phyloP scores from a whole-genome alignment of 768 basidiomycete species.

The Cubamyces sp. region DNA sequence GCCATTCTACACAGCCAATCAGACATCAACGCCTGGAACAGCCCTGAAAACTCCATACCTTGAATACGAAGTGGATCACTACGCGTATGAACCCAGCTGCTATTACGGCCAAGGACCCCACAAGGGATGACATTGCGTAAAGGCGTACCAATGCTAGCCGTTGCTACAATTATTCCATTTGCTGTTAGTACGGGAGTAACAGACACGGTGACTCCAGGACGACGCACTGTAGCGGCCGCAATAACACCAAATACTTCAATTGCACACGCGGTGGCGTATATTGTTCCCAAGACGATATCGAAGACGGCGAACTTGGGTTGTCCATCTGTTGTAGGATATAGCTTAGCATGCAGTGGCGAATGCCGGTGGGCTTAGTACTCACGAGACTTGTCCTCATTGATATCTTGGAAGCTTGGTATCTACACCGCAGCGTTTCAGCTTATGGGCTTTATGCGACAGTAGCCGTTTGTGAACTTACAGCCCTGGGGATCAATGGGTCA shows the following conservation, averaged over 20 bases:
- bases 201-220: no score
- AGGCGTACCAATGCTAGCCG: constrained; percentile 53
- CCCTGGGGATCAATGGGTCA: constrained; percentile 37
- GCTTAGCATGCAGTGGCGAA: neutral
- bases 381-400: constrained; percentile 52
- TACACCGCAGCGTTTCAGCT: constrained; percentile 29
- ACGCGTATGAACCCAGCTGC: constrained; percentile 58
- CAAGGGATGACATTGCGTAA: constrained; percentile 55
- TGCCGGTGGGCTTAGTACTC: constrained; percentile 31
- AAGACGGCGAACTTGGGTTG: constrained; percentile 53
- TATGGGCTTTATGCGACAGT: neutral
- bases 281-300: constrained; percentile 60
- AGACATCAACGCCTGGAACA: neutral
- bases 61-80: constrained; percentile 68
- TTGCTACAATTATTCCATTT: constrained; percentile 47
- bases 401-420: constrained; percentile 67
- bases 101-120: constrained; percentile 52
- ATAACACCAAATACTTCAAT: constrained; percentile 62
- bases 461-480: constrained; percentile 5
- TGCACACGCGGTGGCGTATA: constrained; percentile 53
- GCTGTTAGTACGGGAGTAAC: no score
- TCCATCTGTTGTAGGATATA: constrained; percentile 39
- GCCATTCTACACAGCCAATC: constrained; percentile 46
- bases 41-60: constrained; percentile 43
- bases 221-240: constrained; percentile 54